Percentiles rank a stretch among this genome's conserved stretches.
Conservation (phyloP, 345 rosid species). For the Eucalyptus cloeziana region DNA sequence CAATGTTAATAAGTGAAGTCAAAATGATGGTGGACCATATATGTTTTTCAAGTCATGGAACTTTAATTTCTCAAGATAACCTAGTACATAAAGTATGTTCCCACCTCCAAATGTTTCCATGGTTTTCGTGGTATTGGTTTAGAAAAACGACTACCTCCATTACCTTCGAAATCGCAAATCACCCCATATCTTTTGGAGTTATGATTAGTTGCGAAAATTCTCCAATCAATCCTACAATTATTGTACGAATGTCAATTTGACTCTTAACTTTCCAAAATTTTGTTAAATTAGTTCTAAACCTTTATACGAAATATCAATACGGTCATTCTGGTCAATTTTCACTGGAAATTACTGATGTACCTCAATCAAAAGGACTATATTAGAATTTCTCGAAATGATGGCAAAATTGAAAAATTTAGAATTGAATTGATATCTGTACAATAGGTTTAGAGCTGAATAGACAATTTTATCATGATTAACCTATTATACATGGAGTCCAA, state of each 20-base stretch:
- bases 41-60: background rate
- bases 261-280: background rate
- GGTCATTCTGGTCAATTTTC: background rate
- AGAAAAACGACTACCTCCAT: background rate
- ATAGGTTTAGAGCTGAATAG: background rate
- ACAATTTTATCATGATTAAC: background rate
- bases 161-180: background rate
- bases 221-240: background rate
- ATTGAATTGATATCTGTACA: rapidly evolving
- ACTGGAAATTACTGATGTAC: rapidly evolving
- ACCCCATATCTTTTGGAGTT: background rate
- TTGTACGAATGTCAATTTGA: background rate
- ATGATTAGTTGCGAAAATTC: background rate
- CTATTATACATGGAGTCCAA: background rate
- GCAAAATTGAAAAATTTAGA: too few relatives aligned
- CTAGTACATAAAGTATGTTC: background rate
- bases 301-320: background rate
- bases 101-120: background rate
- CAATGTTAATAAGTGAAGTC: background rate
- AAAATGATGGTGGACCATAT: background rate
- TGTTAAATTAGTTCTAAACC: background rate
- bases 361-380: too few relatives aligned
- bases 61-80: background rate
- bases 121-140: background rate
- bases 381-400: rapidly evolving